A percentile compares a stretch with the other conserved stretches of the same genome.
Evolutionary conservation across 129 eudicot species (phyloP).

Genomic region (Centrapalus pauciflorus): DNA sequence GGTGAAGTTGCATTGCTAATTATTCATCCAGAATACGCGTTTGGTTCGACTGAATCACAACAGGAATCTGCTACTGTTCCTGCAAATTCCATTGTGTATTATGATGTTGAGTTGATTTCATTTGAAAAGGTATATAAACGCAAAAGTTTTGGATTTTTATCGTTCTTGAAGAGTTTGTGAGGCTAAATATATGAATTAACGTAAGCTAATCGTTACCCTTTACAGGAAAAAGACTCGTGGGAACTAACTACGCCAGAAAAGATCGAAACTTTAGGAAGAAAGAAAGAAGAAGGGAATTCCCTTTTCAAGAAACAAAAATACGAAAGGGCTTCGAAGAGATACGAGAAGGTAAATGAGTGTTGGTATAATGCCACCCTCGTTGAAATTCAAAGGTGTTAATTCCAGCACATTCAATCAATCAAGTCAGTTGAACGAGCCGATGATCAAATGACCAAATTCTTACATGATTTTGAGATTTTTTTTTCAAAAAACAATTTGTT

Average conservation of each 20-base stretch:
- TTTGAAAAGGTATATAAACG: slow-evolving; percentile 39
- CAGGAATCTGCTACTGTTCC: not conserved
- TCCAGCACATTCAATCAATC: too few relatives aligned
- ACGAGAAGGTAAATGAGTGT: slow-evolving; percentile 57
- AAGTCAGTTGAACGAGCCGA: too few relatives aligned
- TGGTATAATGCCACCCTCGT: too few relatives aligned
- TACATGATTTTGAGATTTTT: too few relatives aligned
- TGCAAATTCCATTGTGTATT: slow-evolving; percentile 11
- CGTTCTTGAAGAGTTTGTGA: not conserved
- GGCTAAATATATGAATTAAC: not conserved
- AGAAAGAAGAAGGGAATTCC: slow-evolving; percentile 42
- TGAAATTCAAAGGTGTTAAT: too few relatives aligned
- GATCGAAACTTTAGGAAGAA: slow-evolving; percentile 25
- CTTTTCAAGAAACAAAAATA: slow-evolving; percentile 39
- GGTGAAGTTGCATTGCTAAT: slow-evolving; percentile 41
- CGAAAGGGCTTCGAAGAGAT: slow-evolving; percentile 42
- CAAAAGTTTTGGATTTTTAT: not conserved
- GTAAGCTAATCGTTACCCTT: not conserved
- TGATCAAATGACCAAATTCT: too few relatives aligned
- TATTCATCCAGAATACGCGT: slow-evolving; percentile 15
- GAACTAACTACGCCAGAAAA: slow-evolving; percentile 40
- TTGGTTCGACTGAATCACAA: not conserved
- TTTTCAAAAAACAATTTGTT: too few relatives aligned
- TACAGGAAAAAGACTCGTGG: slow-evolving; percentile 49
- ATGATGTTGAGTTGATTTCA: slow-evolving; percentile 37